Conservation (phyloP, 2,329 filamentous ascomycete genomes). For the Fusarium odoratissimum region DNA sequence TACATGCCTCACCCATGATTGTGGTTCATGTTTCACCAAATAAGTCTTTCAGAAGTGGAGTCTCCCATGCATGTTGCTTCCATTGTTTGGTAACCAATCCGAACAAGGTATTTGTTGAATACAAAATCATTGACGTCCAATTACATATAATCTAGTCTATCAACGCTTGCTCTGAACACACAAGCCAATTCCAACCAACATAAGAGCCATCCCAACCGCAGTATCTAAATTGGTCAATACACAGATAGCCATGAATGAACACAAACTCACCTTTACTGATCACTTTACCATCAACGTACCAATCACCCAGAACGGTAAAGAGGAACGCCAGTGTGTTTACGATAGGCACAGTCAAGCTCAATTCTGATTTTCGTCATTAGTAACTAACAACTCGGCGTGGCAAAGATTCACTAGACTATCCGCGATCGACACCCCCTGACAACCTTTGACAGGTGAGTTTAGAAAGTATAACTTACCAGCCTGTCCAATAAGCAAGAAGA, state of each 20-base stretch:
- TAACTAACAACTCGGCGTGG: constrained; percentile 13
- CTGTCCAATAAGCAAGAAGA: constrained; percentile 92
- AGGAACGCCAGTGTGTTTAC: constrained; percentile 94
- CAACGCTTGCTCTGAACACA: constrained; percentile 78
- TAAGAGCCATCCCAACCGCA: constrained; percentile 83
- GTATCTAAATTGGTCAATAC: constrained; percentile 68
- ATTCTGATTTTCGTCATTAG: constrained; percentile 64
- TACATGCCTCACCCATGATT: neutral
- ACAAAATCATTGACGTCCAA: constrained; percentile 6
- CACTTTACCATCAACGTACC: constrained; percentile 92
- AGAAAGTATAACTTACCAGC: constrained; percentile 71
- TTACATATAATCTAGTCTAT: constrained; percentile 24
- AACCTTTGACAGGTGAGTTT: constrained; percentile 10
- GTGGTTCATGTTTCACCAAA: neutral
- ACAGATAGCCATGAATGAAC: neutral
- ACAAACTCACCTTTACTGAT: constrained; percentile 78
- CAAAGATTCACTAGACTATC: constrained; percentile 25
- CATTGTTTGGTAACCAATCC: constrained; percentile 39
- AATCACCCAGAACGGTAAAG: constrained; percentile 95
- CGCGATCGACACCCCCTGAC: constrained; percentile 24
- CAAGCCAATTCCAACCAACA: constrained; percentile 81
- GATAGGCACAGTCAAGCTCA: constrained; percentile 93
- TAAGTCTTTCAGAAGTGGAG: constrained; percentile 34
- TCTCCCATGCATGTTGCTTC: constrained; percentile 24
- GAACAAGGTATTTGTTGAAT: constrained; percentile 12